Percentiles rank a stretch among this genome's conserved stretches.
Conservation (phyloP, 768 basidiomycete species). For the Hirschioporus abietinus region DNA sequence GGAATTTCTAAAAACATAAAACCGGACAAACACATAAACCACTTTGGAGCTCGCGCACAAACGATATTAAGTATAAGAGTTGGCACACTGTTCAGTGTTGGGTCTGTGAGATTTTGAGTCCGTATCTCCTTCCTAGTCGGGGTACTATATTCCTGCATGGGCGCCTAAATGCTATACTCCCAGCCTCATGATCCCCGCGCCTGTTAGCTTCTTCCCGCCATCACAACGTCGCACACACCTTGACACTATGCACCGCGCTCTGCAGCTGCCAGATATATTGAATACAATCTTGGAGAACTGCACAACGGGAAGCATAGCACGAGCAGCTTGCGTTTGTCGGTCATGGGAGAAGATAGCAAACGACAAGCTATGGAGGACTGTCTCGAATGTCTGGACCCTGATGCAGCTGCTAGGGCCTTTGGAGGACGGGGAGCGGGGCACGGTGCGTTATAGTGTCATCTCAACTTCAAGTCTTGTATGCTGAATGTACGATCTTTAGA, state of each 20-base stretch:
- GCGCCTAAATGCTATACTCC: neutral
- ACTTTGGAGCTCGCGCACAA: too few relatives aligned
- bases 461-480: neutral
- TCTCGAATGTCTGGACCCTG: neutral
- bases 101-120: too few relatives aligned
- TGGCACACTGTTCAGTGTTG: too few relatives aligned
- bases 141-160: neutral
- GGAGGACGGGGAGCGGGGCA: neutral
- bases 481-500: neutral
- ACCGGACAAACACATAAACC: too few relatives aligned
- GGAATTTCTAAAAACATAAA: too few relatives aligned
- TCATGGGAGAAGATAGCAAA: conserved; percentile 1
- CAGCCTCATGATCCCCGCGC: neutral
- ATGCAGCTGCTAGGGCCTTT: neutral
- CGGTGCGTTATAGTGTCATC: neutral
- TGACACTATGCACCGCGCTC: neutral
- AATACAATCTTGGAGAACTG: neutral
- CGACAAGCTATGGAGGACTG: neutral
- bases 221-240: neutral
- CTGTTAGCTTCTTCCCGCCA: neutral
- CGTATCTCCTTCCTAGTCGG: too few relatives aligned
- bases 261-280: neutral
- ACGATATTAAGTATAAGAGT: too few relatives aligned
- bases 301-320: neutral
- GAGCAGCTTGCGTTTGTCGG: neutral